Conservation (phyloP, 352 stramenopile genomes). For the Phytophthora cryptogea region DNA sequence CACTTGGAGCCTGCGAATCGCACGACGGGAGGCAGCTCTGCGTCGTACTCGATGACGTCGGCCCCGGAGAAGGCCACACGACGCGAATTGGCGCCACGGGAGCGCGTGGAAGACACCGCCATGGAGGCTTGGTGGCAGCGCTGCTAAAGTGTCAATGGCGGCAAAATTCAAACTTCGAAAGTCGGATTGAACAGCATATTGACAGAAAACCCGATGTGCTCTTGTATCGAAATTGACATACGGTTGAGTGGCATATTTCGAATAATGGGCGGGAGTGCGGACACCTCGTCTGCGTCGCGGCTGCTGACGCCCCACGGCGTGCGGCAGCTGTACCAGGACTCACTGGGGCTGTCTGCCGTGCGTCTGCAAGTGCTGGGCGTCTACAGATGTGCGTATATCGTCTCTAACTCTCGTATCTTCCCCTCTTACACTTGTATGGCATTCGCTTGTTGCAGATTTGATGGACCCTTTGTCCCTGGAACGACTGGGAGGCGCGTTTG, state of each 20-base stretch:
- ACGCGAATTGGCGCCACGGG: background rate
- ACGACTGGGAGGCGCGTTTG: conserved; percentile 31
- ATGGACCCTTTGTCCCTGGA: conserved; percentile 46
- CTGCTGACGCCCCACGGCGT: conserved; percentile 47
- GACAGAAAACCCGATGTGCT: background rate
- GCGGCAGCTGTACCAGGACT: conserved; percentile 29
- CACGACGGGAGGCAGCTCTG: conserved; percentile 48
- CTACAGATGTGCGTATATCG: conserved; percentile 50
- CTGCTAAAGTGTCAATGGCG: background rate
- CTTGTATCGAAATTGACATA: background rate
- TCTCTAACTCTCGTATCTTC: too few relatives aligned
- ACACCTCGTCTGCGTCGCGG: background rate
- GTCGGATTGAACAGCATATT: background rate
- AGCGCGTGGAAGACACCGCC: background rate
- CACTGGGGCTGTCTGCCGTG: conserved; percentile 3
- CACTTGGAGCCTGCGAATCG: background rate
- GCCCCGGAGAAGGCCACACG: conserved; percentile 59
- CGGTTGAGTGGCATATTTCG: conserved; percentile 4
- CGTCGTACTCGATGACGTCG: conserved; percentile 66
- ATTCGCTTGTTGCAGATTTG: conserved; percentile 38
- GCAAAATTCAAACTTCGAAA: conserved; percentile 7
- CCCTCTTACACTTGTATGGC: background rate
- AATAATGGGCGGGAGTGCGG: conserved; percentile 2
- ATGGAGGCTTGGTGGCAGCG: background rate
- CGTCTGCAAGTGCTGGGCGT: conserved; percentile 59